Conservation (phyloP, 2,329 filamentous ascomycete genomes). For the Aspergillus cejpii region DNA sequence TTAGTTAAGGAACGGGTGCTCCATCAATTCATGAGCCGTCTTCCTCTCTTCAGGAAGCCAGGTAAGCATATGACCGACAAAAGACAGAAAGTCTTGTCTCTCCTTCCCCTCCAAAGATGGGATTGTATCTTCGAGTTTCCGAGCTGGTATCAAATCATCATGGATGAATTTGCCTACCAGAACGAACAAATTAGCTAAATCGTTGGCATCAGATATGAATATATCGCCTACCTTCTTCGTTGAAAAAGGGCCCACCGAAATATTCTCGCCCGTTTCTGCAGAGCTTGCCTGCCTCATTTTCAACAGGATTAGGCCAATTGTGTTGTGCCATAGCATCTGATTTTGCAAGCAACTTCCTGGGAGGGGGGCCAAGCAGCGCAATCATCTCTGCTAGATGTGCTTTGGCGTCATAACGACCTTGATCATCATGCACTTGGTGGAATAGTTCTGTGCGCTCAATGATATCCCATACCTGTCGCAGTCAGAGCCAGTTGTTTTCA, state of each 20-base stretch:
- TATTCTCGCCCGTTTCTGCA: constrained; percentile 16
- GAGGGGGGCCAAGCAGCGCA: constrained; percentile 33
- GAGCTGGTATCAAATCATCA: constrained; percentile 13
- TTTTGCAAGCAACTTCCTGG: constrained; percentile 23
- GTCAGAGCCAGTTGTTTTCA: too few species aligned
- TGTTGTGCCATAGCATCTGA: constrained; percentile 12
- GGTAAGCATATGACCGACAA: constrained; percentile 23
- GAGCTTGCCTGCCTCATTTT: constrained; percentile 8
- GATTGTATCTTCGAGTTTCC: constrained; percentile 15
- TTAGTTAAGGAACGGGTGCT: constrained; percentile 30
- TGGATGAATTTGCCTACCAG: constrained; percentile 12
- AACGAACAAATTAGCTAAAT: too few species aligned
- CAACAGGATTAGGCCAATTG: constrained; percentile 15
- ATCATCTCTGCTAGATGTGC: constrained; percentile 39
- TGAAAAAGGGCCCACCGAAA: constrained; percentile 25
- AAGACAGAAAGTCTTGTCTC: constrained; percentile 23
- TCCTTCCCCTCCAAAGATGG: constrained; percentile 19
- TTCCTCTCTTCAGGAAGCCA: constrained; percentile 27
- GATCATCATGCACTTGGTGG: constrained; percentile 23
- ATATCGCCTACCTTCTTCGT: constrained; percentile 20
- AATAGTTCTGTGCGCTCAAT: constrained; percentile 29
- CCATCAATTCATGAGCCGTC: constrained; percentile 25
- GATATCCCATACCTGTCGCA: constrained; percentile 26
- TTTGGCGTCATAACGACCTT: constrained; percentile 28
- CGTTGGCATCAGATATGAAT: too few species aligned